These are phyloP conservation scores for Leccinellum rugosiceps DNA, from an alignment of 768 basidiomycete species.

Conservation along the genomic window DNA sequence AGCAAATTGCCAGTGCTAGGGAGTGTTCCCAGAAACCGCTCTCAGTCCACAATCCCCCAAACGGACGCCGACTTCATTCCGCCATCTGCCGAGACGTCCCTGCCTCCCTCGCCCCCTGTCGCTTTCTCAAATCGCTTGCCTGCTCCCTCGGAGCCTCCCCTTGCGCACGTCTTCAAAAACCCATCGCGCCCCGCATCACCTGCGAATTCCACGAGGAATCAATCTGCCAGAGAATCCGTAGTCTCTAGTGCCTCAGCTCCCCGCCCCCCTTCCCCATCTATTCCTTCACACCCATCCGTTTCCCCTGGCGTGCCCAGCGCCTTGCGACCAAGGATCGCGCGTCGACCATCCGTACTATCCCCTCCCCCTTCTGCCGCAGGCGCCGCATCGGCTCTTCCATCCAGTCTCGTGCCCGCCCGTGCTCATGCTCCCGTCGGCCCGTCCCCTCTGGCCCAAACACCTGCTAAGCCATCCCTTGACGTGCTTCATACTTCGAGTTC, in stretches of 20 bases:
- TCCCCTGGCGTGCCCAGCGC: constrained; percentile 27
- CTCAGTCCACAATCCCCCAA: constrained; percentile 9
- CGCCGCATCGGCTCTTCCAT: constrained; percentile 17
- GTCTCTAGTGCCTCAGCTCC: constrained; percentile 11
- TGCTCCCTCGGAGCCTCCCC: constrained; percentile 14
- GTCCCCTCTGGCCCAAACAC: constrained; percentile 7
- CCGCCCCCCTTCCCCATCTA: constrained; percentile 25
- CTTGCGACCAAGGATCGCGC: constrained; percentile 34
- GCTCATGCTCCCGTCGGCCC: constrained; percentile 18
- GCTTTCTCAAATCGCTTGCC: constrained; percentile 8
- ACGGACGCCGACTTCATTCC: constrained; percentile 14
- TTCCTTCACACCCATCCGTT: constrained; percentile 17
- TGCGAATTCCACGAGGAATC: constrained; percentile 25
- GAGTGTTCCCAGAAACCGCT: neutral
- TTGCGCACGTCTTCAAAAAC: constrained; percentile 24
- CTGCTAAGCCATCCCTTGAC: constrained; percentile 21
- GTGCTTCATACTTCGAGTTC: constrained; percentile 17
- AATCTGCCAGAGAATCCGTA: constrained; percentile 25
- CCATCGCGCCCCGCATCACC: constrained; percentile 44
- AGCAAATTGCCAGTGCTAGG: constrained; percentile 28
- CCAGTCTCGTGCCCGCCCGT: constrained; percentile 26
- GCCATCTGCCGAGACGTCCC: neutral
- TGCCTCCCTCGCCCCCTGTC: constrained; percentile 1
- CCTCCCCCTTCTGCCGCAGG: constrained; percentile 30
- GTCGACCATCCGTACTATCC: constrained; percentile 46